A percentile compares a stretch with the other conserved stretches of the same genome.
phyloP scores from a whole-genome alignment of 768 basidiomycete species.

The Rossbeevera mucosa region DNA sequence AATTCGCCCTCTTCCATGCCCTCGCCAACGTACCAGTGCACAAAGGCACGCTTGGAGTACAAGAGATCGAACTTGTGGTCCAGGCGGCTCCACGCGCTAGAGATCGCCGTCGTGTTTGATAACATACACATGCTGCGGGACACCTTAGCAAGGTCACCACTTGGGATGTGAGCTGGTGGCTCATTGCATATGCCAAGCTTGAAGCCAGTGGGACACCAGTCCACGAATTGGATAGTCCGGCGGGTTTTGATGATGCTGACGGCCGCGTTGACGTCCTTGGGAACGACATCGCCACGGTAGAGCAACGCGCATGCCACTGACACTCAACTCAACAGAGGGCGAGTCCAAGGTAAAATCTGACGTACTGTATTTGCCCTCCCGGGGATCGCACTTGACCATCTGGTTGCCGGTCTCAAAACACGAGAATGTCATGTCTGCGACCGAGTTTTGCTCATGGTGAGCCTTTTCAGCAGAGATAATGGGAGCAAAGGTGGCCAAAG shows the following conservation, averaged over 20 bases:
- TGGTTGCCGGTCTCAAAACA: conserved; percentile 78
- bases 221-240: conserved; percentile 75
- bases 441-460: conserved; percentile 94
- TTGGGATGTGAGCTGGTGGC: conserved; percentile 68
- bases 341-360: neutral
- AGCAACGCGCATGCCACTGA: conserved; percentile 66
- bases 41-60: conserved; percentile 60
- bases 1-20: conserved; percentile 94
- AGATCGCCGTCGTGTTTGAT: conserved; percentile 71
- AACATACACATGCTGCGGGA: conserved; percentile 75
- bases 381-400: conserved; percentile 77
- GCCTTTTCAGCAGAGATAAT: conserved; percentile 93
- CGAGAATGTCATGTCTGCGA: conserved; percentile 95
- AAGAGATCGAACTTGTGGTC: conserved; percentile 79
- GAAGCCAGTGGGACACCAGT: conserved; percentile 79
- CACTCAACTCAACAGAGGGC: conserved; percentile 3
- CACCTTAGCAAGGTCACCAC: conserved; percentile 73
- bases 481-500: conserved; percentile 92
- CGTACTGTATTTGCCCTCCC: conserved; percentile 73
- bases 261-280: conserved; percentile 74
- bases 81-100: conserved; percentile 66
- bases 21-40: conserved; percentile 68
- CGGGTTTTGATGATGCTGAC: conserved; percentile 73
- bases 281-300: conserved; percentile 74
- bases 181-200: conserved; percentile 78